phyloP scores from a whole-genome alignment of 2,329 filamentous ascomycete genomes.

The Pseudocercospora vitis region DNA sequence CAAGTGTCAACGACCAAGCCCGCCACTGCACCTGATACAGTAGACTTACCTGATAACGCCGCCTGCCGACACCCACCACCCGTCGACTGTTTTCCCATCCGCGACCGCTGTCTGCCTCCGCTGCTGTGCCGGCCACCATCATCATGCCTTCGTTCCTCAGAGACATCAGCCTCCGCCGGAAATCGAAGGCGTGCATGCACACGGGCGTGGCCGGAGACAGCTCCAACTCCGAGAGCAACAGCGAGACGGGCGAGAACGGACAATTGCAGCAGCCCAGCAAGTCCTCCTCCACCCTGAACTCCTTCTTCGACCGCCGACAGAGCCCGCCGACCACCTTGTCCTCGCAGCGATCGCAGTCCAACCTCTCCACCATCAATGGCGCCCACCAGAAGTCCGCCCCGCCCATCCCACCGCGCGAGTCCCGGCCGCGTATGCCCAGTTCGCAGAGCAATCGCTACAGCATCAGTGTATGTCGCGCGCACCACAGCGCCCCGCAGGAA shows the following conservation, averaged over 20 bases:
- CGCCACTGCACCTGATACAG: too few relatives aligned
- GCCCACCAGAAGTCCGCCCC: constrained; percentile 43
- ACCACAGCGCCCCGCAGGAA: too few relatives aligned
- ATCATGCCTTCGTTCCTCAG: constrained; percentile 30
- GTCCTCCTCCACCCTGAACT: constrained; percentile 62
- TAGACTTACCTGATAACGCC: neutral
- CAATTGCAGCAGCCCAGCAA: constrained; percentile 46
- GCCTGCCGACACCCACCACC: neutral
- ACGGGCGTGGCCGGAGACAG: constrained; percentile 49
- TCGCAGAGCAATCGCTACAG: constrained; percentile 58
- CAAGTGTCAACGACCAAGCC: too few relatives aligned
- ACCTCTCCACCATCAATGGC: constrained; percentile 59
- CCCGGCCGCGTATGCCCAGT: constrained; percentile 34
- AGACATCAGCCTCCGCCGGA: constrained; percentile 25
- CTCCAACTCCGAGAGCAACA: constrained; percentile 52
- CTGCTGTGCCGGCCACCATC: neutral
- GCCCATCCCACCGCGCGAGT: constrained; percentile 32
- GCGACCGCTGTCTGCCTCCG: neutral
- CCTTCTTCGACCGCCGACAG: constrained; percentile 59
- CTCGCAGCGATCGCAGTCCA: constrained; percentile 58
- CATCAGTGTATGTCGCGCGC: constrained; percentile 46
- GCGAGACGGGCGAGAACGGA: constrained; percentile 19
- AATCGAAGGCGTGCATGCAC: constrained; percentile 23
- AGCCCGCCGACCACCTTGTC: constrained; percentile 74
- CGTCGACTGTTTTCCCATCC: neutral